phyloP scores from a whole-genome alignment of 192 early-diverging fungal genomes.

The Jimgerdemannia lactiflua region DNA sequence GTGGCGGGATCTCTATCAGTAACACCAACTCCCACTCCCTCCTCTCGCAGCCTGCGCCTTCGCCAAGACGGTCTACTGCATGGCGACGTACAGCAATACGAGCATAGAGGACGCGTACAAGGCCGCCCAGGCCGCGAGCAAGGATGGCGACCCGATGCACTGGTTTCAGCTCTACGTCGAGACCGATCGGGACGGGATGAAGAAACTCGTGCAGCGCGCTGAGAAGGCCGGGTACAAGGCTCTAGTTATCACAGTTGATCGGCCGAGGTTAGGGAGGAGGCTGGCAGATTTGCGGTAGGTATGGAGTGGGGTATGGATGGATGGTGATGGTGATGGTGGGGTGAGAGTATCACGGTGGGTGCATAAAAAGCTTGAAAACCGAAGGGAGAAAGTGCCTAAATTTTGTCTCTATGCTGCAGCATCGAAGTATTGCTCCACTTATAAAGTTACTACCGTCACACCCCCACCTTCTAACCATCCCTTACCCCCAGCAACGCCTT shows the following conservation, averaged over 20 bases:
- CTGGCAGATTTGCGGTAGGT: constrained; percentile 53
- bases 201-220: constrained; percentile 62
- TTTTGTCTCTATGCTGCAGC: too few relatives aligned
- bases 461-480: background rate
- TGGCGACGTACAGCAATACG: constrained; percentile 64
- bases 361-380: too few relatives aligned
- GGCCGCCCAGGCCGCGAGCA: constrained; percentile 21
- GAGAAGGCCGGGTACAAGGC: constrained; percentile 77
- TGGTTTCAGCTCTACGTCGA: constrained; percentile 84
- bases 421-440: too few relatives aligned
- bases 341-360: too few relatives aligned
- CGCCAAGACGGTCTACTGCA: constrained; percentile 46
- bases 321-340: too few relatives aligned
- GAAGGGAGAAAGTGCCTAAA: too few relatives aligned
- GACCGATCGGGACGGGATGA: constrained; percentile 57
- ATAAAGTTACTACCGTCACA: too few relatives aligned
- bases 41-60: constrained; percentile 27
- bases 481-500: constrained; percentile 3
- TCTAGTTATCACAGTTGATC: constrained; percentile 77
- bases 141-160: constrained; percentile 32
- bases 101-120: constrained; percentile 55
- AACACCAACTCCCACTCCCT: background rate
- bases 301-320: too few relatives aligned
- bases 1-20: background rate
- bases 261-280: constrained; percentile 54